A percentile compares a stretch with the other conserved stretches of the same genome.
phyloP scores from a whole-genome alignment of 2,329 filamentous ascomycete species.

The Colletotrichum magnum region DNA sequence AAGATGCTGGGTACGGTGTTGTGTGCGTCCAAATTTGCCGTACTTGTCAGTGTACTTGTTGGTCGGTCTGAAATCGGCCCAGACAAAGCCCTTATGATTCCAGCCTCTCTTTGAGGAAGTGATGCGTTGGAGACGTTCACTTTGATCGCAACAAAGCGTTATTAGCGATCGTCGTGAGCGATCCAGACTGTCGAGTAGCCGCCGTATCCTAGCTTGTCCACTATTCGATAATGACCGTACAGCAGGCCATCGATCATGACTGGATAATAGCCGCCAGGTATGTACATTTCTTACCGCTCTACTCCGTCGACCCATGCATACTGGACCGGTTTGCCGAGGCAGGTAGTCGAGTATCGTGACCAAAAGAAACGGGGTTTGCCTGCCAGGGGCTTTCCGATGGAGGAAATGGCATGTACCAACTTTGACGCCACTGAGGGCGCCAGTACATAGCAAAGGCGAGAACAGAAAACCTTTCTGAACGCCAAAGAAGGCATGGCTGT shows the following conservation, averaged over 20 bases:
- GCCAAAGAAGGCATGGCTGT: too few relatives aligned
- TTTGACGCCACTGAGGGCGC: too few relatives aligned
- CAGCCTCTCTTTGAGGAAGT: neutral
- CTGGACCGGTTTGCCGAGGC: neutral
- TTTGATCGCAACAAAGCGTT: slow-evolving; percentile 50
- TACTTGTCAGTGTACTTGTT: neutral
- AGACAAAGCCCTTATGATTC: neutral
- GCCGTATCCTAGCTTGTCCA: slow-evolving; percentile 56
- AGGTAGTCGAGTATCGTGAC: neutral
- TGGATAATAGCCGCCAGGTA: neutral
- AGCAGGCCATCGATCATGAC: neutral
- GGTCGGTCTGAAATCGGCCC: neutral
- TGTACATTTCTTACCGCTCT: neutral
- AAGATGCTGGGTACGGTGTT: slow-evolving; percentile 9
- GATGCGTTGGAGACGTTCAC: slow-evolving; percentile 37
- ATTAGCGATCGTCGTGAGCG: slow-evolving; percentile 50
- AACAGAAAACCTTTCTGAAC: too few relatives aligned
- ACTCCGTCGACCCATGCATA: neutral
- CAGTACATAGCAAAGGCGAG: too few relatives aligned
- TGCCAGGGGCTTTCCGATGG: too few relatives aligned
- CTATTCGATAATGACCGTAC: slow-evolving; percentile 54
- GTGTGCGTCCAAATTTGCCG: neutral
- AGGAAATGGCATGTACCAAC: too few relatives aligned
- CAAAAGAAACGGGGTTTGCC: neutral
- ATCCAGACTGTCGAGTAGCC: slow-evolving; percentile 58